These are phyloP conservation scores for Fusarium proliferatum DNA, from an alignment of 2,329 filamentous ascomycete species.

Conservation along the genomic window DNA sequence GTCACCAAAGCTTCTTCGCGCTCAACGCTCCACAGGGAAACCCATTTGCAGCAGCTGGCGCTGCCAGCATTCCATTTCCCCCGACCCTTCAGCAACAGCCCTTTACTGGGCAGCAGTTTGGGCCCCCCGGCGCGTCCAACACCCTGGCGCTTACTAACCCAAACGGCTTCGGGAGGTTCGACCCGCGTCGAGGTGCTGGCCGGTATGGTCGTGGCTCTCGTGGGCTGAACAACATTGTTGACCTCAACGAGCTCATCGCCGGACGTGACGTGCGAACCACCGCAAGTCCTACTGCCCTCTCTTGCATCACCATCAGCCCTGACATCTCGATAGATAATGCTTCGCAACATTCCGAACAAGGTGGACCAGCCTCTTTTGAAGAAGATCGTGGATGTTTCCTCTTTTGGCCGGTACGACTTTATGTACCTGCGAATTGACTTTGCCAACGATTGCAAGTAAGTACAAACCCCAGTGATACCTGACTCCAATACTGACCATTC, in stretches of 20 bases:
- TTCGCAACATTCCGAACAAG: conserved; percentile 94
- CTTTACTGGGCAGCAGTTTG: neutral
- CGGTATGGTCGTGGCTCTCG: neutral
- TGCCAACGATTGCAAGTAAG: conserved; percentile 84
- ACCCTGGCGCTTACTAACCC: too few relatives aligned
- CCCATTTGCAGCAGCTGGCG: neutral
- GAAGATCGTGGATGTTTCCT: conserved; percentile 80
- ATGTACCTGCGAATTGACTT: conserved; percentile 94
- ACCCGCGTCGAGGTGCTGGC: conserved; percentile 30
- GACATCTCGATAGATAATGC: conserved; percentile 75
- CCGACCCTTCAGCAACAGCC: conserved; percentile 43
- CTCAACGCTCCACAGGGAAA: conserved; percentile 41
- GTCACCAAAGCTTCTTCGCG: conserved; percentile 28
- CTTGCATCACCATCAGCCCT: neutral
- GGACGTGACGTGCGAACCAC: conserved; percentile 81
- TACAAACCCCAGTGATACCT: conserved; percentile 23
- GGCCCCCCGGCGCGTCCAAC: too few relatives aligned
- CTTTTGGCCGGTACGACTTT: conserved; percentile 89
- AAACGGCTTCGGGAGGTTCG: conserved; percentile 17
- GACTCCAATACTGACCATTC: conserved; percentile 38
- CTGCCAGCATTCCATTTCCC: neutral
- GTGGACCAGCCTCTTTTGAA: conserved; percentile 83
- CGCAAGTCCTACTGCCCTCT: conserved; percentile 57
- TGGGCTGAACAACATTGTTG: conserved; percentile 67
- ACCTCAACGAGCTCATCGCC: conserved; percentile 51